Evolutionary conservation across 2,329 filamentous ascomycete species (phyloP), one percentile per base, ranked within the genome.

Genomic region (Curvularia sp.): DNA sequence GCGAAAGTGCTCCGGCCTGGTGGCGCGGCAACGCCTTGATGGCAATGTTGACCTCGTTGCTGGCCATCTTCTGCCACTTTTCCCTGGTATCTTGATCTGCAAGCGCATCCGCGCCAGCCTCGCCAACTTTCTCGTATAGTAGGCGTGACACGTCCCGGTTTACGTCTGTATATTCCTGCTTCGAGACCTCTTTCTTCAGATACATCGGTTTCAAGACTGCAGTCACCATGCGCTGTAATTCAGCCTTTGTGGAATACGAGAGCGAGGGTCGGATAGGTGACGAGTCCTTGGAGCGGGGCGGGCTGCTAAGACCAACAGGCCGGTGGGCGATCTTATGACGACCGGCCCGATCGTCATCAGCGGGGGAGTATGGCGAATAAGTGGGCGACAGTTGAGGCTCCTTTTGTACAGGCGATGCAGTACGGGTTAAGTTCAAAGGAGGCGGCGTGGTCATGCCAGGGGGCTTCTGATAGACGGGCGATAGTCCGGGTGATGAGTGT

Each of bases 141-240:
- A 89, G 91, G 57, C 92, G 89, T 41, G 92, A 97, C 32, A 98
- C 88, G 59, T 90, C 89, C 61, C 93, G 89, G 74, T 98, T 98
- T 78, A 98, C 97, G 55, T 87, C 87, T 2, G 92, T 94, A 76
- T 96, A 99, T 77, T 97, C 90, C 59, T 97, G 91, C 66, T 93
- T 91, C 18, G 89, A 92, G 61, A 98, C 84, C 62, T 89, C 86
- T 67, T 90, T 89, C 41, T 89, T 89, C 61, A 88, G 86, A 82
- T 94, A 98, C 65, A 92, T 86, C 30, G 93, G 92, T 67, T 91
- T 91, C 42, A 99, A 81, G 5, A 91, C 92, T 41, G 84, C 82
- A 64, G 92, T 91, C 67, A 98, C 95, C 78, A 98, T 92, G 67
- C 88, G 89, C 74, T 93, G 94, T 64, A 99, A 90, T 71, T 88